Evolutionary conservation across 2,329 filamentous ascomycete genomes (phyloP), one percentile per base, ranked within the genome.

Genomic region (Helicocarpus griseus): DNA sequence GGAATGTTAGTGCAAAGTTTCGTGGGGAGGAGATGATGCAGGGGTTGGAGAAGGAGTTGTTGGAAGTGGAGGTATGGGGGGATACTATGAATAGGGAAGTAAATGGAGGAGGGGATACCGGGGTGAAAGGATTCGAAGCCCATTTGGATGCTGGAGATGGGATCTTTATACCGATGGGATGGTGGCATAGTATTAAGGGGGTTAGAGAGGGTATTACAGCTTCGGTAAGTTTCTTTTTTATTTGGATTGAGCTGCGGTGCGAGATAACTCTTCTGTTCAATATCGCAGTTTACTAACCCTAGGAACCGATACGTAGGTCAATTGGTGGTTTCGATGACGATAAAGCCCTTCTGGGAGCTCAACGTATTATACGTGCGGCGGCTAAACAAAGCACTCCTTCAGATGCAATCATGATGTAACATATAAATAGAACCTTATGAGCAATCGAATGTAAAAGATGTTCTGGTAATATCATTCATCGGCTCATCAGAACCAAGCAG

Each of bases 11-110:
- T 47, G 74, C 73, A 21, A 71, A 70, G 13, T 76, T 96, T 58
- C 77, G 89, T 52, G 86, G 87, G 0, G 77, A 83, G 9, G 89
- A 95, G 64, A 96, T 97, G 90, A 96, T 97, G 89, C 76, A 83
- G 48, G 89, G 89, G 0, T 68, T 72, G 1, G 88, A 95, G 69
- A 82, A 82, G 57, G 67, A 73, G 19, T 71, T 77, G 2, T 67
- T 96, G 13, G 81, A 90, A 57, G 69, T 77, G 1, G 81, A 77
- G 2, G 77, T 95, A 2, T 97, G 91, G 93, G 70, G 67, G 21
- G 58, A 61, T 46, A 29, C 11, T 44, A 29, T 14, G 21, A 38
- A 48, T 19, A 13, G 14, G 5, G 11, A n/a, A 21, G n/a, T 17
- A 14, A 19, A 39, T 29, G 44, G 40, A 36, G 35, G 57, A 60